These are phyloP conservation scores for Penicillium carneum DNA, from an alignment of 2,329 filamentous ascomycete species.

Conservation along the genomic window DNA sequence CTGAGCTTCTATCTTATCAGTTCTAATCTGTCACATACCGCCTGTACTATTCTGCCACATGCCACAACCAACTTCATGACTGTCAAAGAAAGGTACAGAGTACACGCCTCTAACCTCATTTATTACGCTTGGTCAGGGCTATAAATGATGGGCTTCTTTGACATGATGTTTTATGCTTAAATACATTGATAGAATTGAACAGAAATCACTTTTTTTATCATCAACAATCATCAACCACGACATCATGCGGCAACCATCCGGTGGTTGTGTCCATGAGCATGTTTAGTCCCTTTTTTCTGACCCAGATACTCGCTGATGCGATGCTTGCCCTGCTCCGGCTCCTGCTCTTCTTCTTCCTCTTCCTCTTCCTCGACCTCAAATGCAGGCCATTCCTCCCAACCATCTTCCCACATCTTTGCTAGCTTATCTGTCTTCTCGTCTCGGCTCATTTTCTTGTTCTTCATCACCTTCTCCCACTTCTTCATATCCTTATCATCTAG, in stretches of 20 bases:
- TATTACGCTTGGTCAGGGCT: background rate
- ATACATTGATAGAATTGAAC: background rate
- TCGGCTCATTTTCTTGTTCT: constrained; percentile 45
- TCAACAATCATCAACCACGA: background rate
- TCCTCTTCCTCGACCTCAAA: constrained; percentile 52
- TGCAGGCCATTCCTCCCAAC: constrained; percentile 64
- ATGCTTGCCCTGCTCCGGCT: constrained; percentile 40
- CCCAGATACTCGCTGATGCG: constrained; percentile 42
- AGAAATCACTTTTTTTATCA: background rate
- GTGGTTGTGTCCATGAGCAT: constrained; percentile 30
- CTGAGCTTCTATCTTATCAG: constrained; percentile 15
- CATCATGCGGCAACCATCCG: constrained; percentile 12
- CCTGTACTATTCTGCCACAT: constrained; percentile 4
- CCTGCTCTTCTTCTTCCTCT: constrained; percentile 37
- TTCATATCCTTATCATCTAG: constrained; percentile 66
- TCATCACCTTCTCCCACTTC: constrained; percentile 64
- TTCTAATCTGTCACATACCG: constrained; percentile 1
- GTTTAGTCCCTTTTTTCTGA: constrained; percentile 28
- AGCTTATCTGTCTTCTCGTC: constrained; percentile 58
- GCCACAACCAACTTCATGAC: background rate
- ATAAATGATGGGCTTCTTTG: background rate
- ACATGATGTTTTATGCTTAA: background rate
- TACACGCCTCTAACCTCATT: background rate
- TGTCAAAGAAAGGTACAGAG: too few species aligned
- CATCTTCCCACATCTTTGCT: constrained; percentile 64